A percentile compares a stretch with the other conserved stretches of the same genome.
Conservation (phyloP, 495 filamentous ascomycete genomes). For the Haplographium delicatum region DNA sequence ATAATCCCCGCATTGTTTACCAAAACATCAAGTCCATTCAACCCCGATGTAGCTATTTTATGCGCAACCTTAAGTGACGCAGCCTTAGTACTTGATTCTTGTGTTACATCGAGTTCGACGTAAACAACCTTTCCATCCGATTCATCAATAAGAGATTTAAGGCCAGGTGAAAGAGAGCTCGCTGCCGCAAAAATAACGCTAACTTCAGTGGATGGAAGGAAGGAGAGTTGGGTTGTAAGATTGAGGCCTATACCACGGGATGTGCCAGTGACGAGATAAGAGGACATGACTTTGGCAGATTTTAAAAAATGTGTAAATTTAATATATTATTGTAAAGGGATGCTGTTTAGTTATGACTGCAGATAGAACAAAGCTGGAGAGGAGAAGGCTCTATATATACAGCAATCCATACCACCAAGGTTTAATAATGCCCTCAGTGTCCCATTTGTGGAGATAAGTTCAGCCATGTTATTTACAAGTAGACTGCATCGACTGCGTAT, state of each 20-base stretch:
- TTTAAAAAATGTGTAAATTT: too few relatives aligned
- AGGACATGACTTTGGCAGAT: conserved; percentile 6
- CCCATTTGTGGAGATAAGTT: too few relatives aligned
- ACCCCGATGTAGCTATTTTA: conserved; percentile 26
- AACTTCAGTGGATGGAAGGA: conserved; percentile 28
- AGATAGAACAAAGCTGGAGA: too few relatives aligned
- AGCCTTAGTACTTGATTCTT: conserved; percentile 24
- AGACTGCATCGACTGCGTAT: too few relatives aligned
- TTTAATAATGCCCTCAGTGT: too few relatives aligned
- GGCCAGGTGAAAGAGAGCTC: conserved; percentile 27
- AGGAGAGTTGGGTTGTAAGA: conserved; percentile 29
- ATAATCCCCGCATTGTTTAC: conserved; percentile 38
- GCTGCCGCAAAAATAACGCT: conserved; percentile 34
- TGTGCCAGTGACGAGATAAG: conserved; percentile 37
- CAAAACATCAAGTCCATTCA: conserved; percentile 36
- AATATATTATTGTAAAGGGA: too few relatives aligned
- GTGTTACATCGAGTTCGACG: conserved; percentile 31
- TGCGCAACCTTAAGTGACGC: conserved; percentile 28
- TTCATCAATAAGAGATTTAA: conserved; percentile 26
- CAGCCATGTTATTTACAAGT: too few relatives aligned
- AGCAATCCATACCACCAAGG: too few relatives aligned
- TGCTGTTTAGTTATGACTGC: too few relatives aligned
- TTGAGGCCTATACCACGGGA: conserved; percentile 37
- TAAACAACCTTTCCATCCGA: conserved; percentile 27
- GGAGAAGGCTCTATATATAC: too few relatives aligned